Evolutionary conservation across 2,329 filamentous ascomycete species (phyloP).

Genomic region (Aspergillus texensis): DNA sequence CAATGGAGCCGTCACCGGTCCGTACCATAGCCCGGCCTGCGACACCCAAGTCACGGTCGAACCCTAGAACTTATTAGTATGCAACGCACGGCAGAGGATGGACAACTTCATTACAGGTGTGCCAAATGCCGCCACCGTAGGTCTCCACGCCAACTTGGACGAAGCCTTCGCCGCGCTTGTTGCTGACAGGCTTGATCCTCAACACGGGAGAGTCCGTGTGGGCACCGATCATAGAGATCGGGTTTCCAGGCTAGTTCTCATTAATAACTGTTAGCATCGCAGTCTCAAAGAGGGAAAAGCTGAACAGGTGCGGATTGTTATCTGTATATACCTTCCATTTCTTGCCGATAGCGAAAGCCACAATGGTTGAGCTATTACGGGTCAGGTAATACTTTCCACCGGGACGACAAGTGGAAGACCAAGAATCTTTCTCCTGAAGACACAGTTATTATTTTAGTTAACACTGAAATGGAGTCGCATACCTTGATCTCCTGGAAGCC

Average conservation of each 20-base stretch:
- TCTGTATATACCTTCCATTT: constrained; percentile 68
- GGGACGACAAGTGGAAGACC: constrained; percentile 76
- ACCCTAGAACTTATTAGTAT: constrained; percentile 58
- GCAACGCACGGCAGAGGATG: not conserved
- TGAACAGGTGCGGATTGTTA: not conserved
- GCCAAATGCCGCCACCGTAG: constrained; percentile 96
- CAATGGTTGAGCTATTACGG: constrained; percentile 86
- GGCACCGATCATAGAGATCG: constrained; percentile 88
- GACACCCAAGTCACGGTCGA: constrained; percentile 89
- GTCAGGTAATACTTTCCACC: constrained; percentile 97
- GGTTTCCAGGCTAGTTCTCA: constrained; percentile 69
- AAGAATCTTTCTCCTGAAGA: constrained; percentile 77
- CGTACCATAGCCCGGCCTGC: constrained; percentile 85
- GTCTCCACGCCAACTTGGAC: constrained; percentile 95
- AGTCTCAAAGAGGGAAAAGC: not conserved
- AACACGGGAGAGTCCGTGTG: constrained; percentile 95
- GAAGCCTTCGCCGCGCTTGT: constrained; percentile 83
- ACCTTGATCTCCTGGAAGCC: constrained; percentile 85
- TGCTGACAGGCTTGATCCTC: constrained; percentile 90
- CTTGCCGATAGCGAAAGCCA: constrained; percentile 87
- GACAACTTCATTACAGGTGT: constrained; percentile 64
- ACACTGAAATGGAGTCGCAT: not conserved
- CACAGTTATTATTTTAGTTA: constrained; percentile 3
- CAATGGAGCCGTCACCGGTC: constrained; percentile 71
- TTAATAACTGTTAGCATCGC: not conserved